Base-by-base conservation (phyloP, 108 stramenopile genomes). In the Schizochytrium sp. region DNA sequence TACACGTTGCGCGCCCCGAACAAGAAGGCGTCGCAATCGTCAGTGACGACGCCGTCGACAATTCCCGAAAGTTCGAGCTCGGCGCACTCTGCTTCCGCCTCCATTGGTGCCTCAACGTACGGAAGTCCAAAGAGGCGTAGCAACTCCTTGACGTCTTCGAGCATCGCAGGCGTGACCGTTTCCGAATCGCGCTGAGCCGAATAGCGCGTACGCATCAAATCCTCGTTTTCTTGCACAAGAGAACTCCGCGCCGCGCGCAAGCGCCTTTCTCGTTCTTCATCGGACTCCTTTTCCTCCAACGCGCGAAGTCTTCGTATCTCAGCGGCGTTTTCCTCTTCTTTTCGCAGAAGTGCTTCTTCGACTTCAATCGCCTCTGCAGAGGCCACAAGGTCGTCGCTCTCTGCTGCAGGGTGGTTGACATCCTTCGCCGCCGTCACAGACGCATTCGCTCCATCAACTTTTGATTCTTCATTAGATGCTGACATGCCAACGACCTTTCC, bases 71-170 rank as follows among this genome's bases (percentile, higher is more conserved):
- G 87, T 87, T 97, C 97, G 72, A 97, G 90, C 58, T 90, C 95
- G 45, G 95, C 97, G 90, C 97, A 97, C 89, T 99, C 97, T 8
- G 98, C 97, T 91, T 99, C 99, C 0, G 99, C 99, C 88, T 99
- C 99, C 59, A 97, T 96, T 12, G 99, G 99, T 3, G 98, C 96
- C 51, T 97, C 95, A 51, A 99, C 72, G 92, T 96, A 99, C 0
- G 99, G 99, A 18, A 99, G 91, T 5, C 98, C 99, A 88, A 98
- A 98, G 21, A 97, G 91, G 53, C 94, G 90, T 43, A 99, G 88
- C 25, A 99, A 88, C 5, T 93, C 91, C 88, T 97, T 93, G 5
- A 98, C 93, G 48, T 99, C 98, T 21, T 94, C 93, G 58, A 93
- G 94, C 98, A 99, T 98, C 90, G 98, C 98, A 57, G 98, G 97